Conservation (phyloP, 1,139 yeast species). For the Pichia inconspicua region DNA sequence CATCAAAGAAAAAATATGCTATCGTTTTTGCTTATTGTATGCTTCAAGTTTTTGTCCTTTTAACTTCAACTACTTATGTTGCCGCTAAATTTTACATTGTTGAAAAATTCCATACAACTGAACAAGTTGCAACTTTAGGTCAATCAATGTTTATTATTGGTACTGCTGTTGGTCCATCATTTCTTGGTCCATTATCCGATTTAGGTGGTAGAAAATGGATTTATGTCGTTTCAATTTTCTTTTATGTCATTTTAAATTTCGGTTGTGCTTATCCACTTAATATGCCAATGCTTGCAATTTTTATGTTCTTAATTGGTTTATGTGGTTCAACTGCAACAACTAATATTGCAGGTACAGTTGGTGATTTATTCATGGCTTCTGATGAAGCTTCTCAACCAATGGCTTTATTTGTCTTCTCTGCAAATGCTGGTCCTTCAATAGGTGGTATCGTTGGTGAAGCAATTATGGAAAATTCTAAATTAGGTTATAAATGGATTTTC, state of each 20-base stretch:
- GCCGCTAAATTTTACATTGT: slow-evolving; percentile 24
- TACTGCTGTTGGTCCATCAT: slow-evolving; percentile 56
- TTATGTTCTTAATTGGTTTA: slow-evolving; percentile 29
- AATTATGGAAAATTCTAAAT: slow-evolving; percentile 21
- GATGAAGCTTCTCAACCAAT: slow-evolving; percentile 29
- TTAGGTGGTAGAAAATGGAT: slow-evolving; percentile 69
- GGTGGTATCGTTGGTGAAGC: slow-evolving; percentile 31
- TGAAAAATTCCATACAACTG: slow-evolving; percentile 18
- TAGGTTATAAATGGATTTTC: slow-evolving; percentile 28
- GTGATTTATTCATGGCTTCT: slow-evolving; percentile 27
- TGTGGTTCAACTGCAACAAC: slow-evolving; percentile 30
- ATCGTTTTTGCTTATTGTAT: slow-evolving; percentile 22
- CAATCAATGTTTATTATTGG: slow-evolving; percentile 29
- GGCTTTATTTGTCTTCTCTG: slow-evolving; percentile 27
- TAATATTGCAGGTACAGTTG: slow-evolving; percentile 30
- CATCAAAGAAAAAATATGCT: slow-evolving; percentile 18
- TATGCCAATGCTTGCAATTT: slow-evolving; percentile 29
- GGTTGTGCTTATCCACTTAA: slow-evolving; percentile 49
- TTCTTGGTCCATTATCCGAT: slow-evolving; percentile 62
- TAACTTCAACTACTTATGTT: slow-evolving; percentile 28
- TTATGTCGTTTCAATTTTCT: slow-evolving; percentile 42
- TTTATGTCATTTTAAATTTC: slow-evolving; percentile 47
- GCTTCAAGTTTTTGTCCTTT: slow-evolving; percentile 25
- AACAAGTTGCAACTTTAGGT: slow-evolving; percentile 28
- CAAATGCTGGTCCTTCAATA: slow-evolving; percentile 29